A percentile compares a stretch with the other conserved stretches of the same genome.
Conservation (phyloP, 2,329 filamentous ascomycete genomes). For the Xylariaceae sp. region DNA sequence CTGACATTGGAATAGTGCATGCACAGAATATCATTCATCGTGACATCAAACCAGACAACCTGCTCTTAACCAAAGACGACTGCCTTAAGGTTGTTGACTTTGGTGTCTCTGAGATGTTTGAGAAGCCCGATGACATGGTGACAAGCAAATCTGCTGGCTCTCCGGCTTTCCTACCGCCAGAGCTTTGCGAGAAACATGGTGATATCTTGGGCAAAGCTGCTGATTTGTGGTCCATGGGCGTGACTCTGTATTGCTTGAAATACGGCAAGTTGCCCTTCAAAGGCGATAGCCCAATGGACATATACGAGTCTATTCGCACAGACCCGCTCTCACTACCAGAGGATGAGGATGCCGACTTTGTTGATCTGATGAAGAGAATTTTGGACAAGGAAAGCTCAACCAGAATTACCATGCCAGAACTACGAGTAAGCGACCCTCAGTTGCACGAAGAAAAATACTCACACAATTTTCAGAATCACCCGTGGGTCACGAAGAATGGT, state of each 20-base stretch:
- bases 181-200: conserved; percentile 85
- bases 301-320: conserved; percentile 82
- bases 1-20: conserved; percentile 58
- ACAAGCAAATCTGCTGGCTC: conserved; percentile 92
- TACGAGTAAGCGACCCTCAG: conserved; percentile 61
- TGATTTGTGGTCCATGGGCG: conserved; percentile 98
- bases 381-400: conserved; percentile 82
- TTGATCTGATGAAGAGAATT: conserved; percentile 67
- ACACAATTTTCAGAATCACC: conserved; percentile 86
- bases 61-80: conserved; percentile 83
- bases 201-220: conserved; percentile 84
- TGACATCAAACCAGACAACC: conserved; percentile 97
- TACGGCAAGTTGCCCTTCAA: conserved; percentile 89
- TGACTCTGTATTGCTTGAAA: conserved; percentile 86
- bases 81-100: conserved; percentile 98
- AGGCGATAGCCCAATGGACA: conserved; percentile 70
- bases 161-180: conserved; percentile 89
- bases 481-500: conserved; percentile 85
- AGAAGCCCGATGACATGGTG: conserved; percentile 78
- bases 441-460: conserved; percentile 10
- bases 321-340: conserved; percentile 61
- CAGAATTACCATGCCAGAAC: conserved; percentile 75
- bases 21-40: conserved; percentile 91
- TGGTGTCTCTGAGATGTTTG: conserved; percentile 98
- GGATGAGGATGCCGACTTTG: conserved; percentile 64